These are phyloP conservation scores for Symbiodinium natans DNA, from an alignment of 73 alveolate species.

Conservation along the genomic window DNA sequence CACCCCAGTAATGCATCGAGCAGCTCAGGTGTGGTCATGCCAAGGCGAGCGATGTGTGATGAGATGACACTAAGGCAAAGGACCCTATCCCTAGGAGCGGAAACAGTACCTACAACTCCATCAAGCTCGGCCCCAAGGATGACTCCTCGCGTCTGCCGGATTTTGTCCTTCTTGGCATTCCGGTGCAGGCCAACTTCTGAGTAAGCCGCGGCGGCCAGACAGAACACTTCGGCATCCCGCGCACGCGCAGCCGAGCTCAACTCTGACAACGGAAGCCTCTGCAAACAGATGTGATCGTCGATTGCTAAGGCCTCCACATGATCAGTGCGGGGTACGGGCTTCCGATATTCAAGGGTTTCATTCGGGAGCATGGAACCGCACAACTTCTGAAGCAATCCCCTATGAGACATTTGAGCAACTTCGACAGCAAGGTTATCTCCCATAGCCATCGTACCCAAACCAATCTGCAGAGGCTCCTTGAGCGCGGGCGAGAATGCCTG, in stretches of 20 bases:
- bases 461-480: not conserved
- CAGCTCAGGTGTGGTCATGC: not conserved
- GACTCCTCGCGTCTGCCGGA: not conserved
- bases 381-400: not conserved
- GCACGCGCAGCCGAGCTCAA: not conserved
- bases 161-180: not conserved
- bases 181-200: constrained; percentile 17
- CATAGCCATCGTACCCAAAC: not conserved
- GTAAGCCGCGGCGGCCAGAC: not conserved
- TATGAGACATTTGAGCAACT: not conserved
- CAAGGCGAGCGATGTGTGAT: not conserved
- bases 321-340: not conserved
- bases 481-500: not conserved
- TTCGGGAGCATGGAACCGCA: not conserved
- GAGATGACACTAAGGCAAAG: not conserved
- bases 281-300: constrained; percentile 27
- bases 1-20: not conserved
- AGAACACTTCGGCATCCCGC: not conserved
- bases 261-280: not conserved
- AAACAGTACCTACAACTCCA: not conserved
- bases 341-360: not conserved
- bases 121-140: constrained; percentile 47
- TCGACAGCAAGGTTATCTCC: not conserved
- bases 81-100: not conserved
- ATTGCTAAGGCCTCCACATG: not conserved